Evolutionary conservation across 257 asterid species (phyloP).

Genomic region (Orobanche coerulescens): DNA sequence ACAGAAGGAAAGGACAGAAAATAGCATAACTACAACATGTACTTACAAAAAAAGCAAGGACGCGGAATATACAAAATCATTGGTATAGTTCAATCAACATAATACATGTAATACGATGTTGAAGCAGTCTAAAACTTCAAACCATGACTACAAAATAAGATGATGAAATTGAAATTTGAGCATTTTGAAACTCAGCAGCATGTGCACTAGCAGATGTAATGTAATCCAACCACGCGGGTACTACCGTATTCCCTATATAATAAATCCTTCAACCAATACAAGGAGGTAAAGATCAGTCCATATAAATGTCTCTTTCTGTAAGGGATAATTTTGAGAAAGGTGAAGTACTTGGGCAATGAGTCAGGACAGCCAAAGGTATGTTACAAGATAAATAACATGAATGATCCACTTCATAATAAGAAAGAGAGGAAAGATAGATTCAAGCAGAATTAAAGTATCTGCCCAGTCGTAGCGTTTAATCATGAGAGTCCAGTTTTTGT

Average conservation of each 20-base stretch:
- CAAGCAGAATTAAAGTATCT: background rate
- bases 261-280: background rate
- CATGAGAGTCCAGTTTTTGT: background rate
- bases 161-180: background rate
- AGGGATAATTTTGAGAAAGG: background rate
- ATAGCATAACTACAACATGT: background rate
- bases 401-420: background rate
- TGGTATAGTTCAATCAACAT: background rate
- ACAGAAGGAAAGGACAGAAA: background rate
- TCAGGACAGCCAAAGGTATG: slow-evolving; percentile 3
- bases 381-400: background rate
- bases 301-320: background rate
- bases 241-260: background rate
- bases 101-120: background rate
- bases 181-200: slow-evolving; percentile 19
- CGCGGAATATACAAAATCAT: background rate
- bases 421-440: background rate
- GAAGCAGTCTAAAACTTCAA: slow-evolving; percentile 1
- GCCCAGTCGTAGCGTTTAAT: background rate
- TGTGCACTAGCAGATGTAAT: background rate
- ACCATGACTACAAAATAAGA: background rate
- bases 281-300: background rate
- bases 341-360: background rate
- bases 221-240: background rate
- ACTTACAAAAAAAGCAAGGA: background rate